These are phyloP conservation scores for Ceratobasidium sp. DNA, from an alignment of 1,284 basidiomycete species.

Conservation along the genomic window DNA sequence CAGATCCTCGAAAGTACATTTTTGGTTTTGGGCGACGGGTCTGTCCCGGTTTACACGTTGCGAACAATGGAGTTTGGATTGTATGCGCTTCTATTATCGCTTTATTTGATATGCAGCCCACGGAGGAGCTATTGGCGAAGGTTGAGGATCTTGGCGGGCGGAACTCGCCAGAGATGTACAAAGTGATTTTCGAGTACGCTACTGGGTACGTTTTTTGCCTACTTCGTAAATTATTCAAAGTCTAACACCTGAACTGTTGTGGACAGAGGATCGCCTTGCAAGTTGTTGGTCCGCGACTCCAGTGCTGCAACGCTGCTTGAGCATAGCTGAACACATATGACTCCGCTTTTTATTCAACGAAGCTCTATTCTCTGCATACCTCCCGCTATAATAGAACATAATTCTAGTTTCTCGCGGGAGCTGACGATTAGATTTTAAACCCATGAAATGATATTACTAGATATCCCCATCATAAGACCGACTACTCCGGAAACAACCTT, in stretches of 20 bases:
- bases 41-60: slow-evolving; percentile 49
- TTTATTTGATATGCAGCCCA: slow-evolving; percentile 1
- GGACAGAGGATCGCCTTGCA: neutral
- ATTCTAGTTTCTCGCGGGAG: too few species aligned
- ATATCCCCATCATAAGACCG: too few species aligned
- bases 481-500: too few species aligned
- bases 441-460: too few species aligned
- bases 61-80: slow-evolving; percentile 42
- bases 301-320: too few species aligned
- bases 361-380: too few species aligned
- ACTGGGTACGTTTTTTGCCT: neutral
- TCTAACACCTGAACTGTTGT: neutral
- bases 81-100: slow-evolving; percentile 26
- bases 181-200: neutral
- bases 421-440: too few species aligned
- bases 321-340: too few species aligned
- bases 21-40: slow-evolving; percentile 41
- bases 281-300: neutral
- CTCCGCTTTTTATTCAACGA: too few species aligned
- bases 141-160: neutral
- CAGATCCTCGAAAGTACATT: slow-evolving; percentile 37
- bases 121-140: slow-evolving; percentile 1
- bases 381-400: too few species aligned
- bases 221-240: neutral
- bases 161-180: neutral